Percentiles rank a stretch among this genome's conserved stretches.
Evolutionary conservation across 164 flowering plant genomes (phyloP).

Genomic region (Umbilicus rupestris): DNA sequence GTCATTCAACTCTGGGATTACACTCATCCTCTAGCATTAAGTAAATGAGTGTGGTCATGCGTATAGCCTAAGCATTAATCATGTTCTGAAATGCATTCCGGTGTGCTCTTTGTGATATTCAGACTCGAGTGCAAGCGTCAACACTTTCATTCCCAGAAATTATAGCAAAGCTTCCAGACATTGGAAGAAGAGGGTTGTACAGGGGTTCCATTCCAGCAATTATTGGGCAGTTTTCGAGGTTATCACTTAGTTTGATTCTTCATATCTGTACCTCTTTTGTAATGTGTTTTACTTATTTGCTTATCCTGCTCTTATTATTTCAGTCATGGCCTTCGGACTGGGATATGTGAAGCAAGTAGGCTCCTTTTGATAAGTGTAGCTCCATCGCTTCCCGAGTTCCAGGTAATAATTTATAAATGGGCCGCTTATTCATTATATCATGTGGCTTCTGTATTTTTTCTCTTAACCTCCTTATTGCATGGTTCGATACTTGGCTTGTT

Average conservation of each 20-base stretch:
- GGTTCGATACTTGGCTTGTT: neutral
- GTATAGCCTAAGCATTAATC: neutral
- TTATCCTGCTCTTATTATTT: constrained; percentile 14
- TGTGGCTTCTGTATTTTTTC: neutral
- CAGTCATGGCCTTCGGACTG: constrained; percentile 98
- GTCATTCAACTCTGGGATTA: neutral
- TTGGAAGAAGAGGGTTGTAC: constrained; percentile 76
- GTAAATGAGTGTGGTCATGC: neutral
- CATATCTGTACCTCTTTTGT: constrained; percentile 7
- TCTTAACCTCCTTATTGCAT: neutral
- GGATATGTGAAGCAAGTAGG: constrained; percentile 90
- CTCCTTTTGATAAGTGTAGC: constrained; percentile 73
- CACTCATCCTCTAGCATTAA: neutral
- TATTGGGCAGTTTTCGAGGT: constrained; percentile 96
- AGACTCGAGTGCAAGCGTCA: constrained; percentile 98
- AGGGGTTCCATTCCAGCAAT: constrained; percentile 94
- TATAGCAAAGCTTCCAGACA: constrained; percentile 69
- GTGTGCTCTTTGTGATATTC: constrained; percentile 7
- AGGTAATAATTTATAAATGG: constrained; percentile 35
- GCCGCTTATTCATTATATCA: neutral
- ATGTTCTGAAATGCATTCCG: neutral
- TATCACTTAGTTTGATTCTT: constrained; percentile 3
- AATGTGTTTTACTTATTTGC: neutral
- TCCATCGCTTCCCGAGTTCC: constrained; percentile 76
- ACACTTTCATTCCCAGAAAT: constrained; percentile 78